Conservation (phyloP, 1,139 yeast genomes). For the Blastobotrys capitulatus region DNA sequence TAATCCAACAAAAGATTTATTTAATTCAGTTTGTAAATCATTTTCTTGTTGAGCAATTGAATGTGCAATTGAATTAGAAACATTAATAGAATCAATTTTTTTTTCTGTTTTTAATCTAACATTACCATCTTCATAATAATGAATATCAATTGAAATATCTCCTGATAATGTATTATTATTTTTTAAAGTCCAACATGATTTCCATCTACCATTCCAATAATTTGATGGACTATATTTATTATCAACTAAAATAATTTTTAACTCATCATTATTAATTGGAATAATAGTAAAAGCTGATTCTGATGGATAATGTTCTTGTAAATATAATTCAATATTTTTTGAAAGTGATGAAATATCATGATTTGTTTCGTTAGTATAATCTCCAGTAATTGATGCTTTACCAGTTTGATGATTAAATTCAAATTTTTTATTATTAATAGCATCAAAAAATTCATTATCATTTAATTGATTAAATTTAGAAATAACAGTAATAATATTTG, state of each 20-base stretch:
- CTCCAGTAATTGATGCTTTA: slow-evolving; percentile 48
- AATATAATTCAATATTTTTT: slow-evolving; percentile 36
- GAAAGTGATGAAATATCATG: slow-evolving; percentile 21
- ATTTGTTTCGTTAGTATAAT: slow-evolving; percentile 17
- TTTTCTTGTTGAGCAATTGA: slow-evolving; percentile 58
- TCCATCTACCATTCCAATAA: slow-evolving; percentile 91
- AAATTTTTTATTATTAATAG: slow-evolving; percentile 46
- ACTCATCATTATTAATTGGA: slow-evolving; percentile 47
- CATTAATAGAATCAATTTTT: slow-evolving; percentile 16
- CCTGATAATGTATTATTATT: slow-evolving; percentile 41
- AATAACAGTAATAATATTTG: slow-evolving; percentile 33
- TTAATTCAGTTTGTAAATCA: slow-evolving; percentile 52
- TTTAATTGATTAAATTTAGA: slow-evolving; percentile 44
- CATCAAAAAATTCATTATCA: slow-evolving; percentile 37
- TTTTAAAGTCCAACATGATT: slow-evolving; percentile 52
- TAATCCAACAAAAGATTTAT: slow-evolving; percentile 60
- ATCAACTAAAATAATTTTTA: slow-evolving; percentile 58
- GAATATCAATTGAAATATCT: slow-evolving; percentile 62
- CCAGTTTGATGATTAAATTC: slow-evolving; percentile 53
- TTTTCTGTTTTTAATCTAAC: slow-evolving; percentile 66
- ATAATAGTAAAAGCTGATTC: slow-evolving; percentile 42
- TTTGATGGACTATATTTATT: slow-evolving; percentile 69
- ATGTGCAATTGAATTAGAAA: slow-evolving; percentile 36
- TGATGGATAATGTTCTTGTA: slow-evolving; percentile 42
- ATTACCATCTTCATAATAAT: slow-evolving; percentile 94